These are phyloP conservation scores for Pseudomicrostroma phylloplanum DNA, from an alignment of 1,284 basidiomycete genomes.

Conservation along the genomic window DNA sequence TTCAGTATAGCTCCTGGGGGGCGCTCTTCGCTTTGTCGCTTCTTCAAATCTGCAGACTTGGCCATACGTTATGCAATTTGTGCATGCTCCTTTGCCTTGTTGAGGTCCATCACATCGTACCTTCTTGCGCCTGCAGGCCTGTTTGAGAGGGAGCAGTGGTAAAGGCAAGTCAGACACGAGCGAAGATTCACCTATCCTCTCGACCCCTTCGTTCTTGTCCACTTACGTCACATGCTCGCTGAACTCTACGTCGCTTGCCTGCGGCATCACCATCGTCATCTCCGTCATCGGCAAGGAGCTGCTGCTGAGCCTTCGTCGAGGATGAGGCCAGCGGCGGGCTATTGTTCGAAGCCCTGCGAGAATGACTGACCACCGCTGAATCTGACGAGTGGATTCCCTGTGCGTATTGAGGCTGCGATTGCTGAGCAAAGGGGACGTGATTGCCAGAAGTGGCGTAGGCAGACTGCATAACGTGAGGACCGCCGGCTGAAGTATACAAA, in stretches of 20 bases:
- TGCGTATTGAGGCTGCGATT: no score
- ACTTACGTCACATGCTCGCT: slow-evolving; percentile 37
- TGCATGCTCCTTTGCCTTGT: slow-evolving; percentile 31
- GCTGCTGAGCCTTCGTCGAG: no score
- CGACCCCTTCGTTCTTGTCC: neutral
- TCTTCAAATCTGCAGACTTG: slow-evolving; percentile 44
- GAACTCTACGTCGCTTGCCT: slow-evolving; percentile 35
- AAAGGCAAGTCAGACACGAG: neutral
- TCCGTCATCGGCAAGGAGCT: slow-evolving; percentile 6
- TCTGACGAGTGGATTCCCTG: no score
- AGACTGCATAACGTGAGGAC: no score
- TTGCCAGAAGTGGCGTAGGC: no score
- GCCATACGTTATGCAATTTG: slow-evolving; percentile 37
- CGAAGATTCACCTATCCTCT: neutral
- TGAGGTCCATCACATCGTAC: slow-evolving; percentile 41
- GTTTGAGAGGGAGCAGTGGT: neutral
- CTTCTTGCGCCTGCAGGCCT: slow-evolving; percentile 39
- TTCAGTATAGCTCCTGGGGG: slow-evolving; percentile 34
- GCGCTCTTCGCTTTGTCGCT: slow-evolving; percentile 24
- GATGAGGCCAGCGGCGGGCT: no score
- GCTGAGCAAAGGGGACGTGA: no score
- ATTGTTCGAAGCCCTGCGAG: no score
- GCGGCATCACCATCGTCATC: slow-evolving; percentile 32
- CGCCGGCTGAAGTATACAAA: no score
- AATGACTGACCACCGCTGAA: no score